Conservation (phyloP, 352 stramenopile species). For the Phytophthora quininea region DNA sequence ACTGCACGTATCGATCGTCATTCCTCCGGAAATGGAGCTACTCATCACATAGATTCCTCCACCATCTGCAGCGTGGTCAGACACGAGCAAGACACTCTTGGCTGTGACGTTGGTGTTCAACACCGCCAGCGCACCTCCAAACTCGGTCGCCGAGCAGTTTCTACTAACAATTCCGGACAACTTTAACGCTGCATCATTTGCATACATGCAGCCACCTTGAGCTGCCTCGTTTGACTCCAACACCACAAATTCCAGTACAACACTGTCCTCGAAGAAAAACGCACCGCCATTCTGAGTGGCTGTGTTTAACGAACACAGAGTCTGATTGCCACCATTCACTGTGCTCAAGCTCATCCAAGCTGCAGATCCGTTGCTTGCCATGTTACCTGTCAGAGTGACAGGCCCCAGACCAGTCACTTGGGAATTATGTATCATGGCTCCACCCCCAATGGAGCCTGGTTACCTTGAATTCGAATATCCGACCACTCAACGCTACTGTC, state of each 20-base stretch:
- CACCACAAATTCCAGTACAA: conserved; percentile 16
- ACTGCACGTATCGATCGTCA: conserved; percentile 22
- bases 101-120: conserved; percentile 17
- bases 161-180: conserved; percentile 4
- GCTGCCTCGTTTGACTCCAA: conserved; percentile 15
- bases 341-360: conserved; percentile 21
- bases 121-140: conserved; percentile 40
- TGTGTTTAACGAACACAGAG: conserved; percentile 19
- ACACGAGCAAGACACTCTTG: conserved; percentile 1
- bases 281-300: conserved; percentile 15
- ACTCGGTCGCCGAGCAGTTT: conserved; percentile 8
- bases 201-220: conserved; percentile 24
- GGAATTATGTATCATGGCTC: conserved; percentile 15
- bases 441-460: conserved; percentile 31
- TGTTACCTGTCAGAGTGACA: conserved; percentile 18
- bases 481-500: conserved; percentile 24
- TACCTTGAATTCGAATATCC: conserved; percentile 24
- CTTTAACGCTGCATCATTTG: conserved; percentile 11
- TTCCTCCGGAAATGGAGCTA: conserved; percentile 21
- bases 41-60: conserved; percentile 21
- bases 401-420: conserved; percentile 16
- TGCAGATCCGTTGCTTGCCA: conserved; percentile 17
- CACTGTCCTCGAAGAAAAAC: conserved; percentile 13
- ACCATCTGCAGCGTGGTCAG: conserved; percentile 13
- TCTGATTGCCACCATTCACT: conserved; percentile 17